Evolutionary conservation across 2,329 filamentous ascomycete species (phyloP).

Genomic region (Arthroderma sp.): DNA sequence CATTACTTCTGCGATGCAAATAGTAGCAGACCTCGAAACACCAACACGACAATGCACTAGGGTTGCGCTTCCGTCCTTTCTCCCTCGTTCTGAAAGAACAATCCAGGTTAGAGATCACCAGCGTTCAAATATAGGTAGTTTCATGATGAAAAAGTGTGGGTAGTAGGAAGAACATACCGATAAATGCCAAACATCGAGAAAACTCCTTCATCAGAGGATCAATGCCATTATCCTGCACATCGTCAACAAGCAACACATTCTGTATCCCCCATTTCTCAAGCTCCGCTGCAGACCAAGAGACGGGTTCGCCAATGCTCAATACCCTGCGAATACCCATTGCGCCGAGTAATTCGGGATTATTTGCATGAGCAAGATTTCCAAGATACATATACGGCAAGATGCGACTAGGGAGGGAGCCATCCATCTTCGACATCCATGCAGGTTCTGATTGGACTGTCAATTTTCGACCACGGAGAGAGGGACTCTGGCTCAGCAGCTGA

Average conservation of each 20-base stretch:
- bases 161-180: slow-evolving; percentile 49
- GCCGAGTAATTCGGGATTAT: slow-evolving; percentile 72
- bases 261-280: slow-evolving; percentile 60
- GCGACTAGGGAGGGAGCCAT: slow-evolving; percentile 81
- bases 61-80: slow-evolving; percentile 63
- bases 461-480: slow-evolving; percentile 16
- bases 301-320: slow-evolving; percentile 79
- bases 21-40: slow-evolving; percentile 87
- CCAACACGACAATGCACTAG: slow-evolving; percentile 94
- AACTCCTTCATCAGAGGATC: slow-evolving; percentile 83
- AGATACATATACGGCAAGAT: slow-evolving; percentile 92
- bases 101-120: not conserved
- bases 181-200: slow-evolving; percentile 73
- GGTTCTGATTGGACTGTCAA: slow-evolving; percentile 39
- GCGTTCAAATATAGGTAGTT: not conserved
- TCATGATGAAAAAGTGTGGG: not conserved
- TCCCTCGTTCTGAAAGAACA: slow-evolving; percentile 55
- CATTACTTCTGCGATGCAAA: slow-evolving; percentile 99
- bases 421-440: slow-evolving; percentile 67
- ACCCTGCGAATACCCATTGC: slow-evolving; percentile 76
- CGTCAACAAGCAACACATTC: slow-evolving; percentile 67
- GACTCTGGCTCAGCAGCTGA: slow-evolving; percentile 50
- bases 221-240: slow-evolving; percentile 92
- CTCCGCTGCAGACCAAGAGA: slow-evolving; percentile 64
- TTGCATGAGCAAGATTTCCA: slow-evolving; percentile 83